Conservation (phyloP, 371 early-diverging fungal species). For the Lichtheimia ramosa region DNA sequence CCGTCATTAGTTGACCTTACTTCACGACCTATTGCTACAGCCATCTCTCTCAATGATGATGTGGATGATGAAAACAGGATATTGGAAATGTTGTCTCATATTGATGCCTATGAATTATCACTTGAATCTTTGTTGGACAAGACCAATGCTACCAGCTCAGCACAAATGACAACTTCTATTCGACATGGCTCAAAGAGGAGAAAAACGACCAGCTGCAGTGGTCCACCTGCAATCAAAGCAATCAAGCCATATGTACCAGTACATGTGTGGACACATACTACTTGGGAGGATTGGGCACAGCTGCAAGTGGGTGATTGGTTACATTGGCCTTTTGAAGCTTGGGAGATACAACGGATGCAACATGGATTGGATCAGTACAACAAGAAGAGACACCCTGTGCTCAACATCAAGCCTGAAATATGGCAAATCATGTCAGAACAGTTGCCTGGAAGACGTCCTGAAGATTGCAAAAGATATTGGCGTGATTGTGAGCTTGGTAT, state of each 20-base stretch:
- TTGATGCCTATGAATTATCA: not conserved
- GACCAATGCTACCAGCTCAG: not conserved
- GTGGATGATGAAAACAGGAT: too few relatives aligned
- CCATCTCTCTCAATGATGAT: too few relatives aligned
- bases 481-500: conserved; percentile 5
- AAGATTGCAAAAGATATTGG: conserved; percentile 32
- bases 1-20: too few relatives aligned
- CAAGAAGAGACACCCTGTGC: too few relatives aligned
- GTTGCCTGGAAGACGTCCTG: conserved; percentile 27
- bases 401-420: not conserved
- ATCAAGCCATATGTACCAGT: conserved; percentile 33
- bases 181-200: not conserved
- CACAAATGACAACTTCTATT: not conserved
- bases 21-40: too few relatives aligned
- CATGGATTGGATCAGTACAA: not conserved
- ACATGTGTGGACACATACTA: conserved; percentile 31
- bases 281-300: conserved; percentile 51
- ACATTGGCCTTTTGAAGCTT: conserved; percentile 34
- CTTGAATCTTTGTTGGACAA: not conserved
- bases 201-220: not conserved
- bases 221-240: not conserved
- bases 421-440: conserved; percentile 9
- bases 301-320: conserved; percentile 30
- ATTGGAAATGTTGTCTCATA: not conserved
- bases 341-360: conserved; percentile 8